phyloP scores from a whole-genome alignment of 1,284 basidiomycete genomes.

The Meira miltonrushii region DNA sequence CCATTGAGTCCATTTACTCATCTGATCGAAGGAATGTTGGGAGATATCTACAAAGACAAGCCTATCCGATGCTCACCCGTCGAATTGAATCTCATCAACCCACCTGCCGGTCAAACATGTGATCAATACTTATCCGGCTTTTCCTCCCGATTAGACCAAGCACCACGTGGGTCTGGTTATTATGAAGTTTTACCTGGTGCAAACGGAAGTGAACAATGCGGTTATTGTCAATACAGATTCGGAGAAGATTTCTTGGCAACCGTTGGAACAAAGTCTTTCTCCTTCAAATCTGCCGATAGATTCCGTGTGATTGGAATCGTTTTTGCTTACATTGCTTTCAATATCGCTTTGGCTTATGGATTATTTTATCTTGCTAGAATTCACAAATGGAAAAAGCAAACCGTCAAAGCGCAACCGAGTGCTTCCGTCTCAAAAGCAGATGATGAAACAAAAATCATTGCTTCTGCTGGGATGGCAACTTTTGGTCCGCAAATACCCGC shows the following conservation, averaged over 20 bases:
- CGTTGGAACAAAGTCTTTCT: conserved; percentile 11
- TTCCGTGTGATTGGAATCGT: conserved; percentile 56
- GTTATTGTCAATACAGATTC: conserved; percentile 58
- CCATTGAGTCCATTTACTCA: conserved; percentile 38
- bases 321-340: conserved; percentile 63
- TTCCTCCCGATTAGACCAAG: conserved; percentile 50
- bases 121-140: conserved; percentile 53
- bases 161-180: too few species aligned
- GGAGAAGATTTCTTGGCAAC: conserved; percentile 59
- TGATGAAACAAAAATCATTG: too few species aligned
- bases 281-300: conserved; percentile 18
- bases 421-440: too few species aligned
- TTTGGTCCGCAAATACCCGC: too few species aligned
- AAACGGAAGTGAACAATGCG: conserved; percentile 51
- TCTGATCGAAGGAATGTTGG: conserved; percentile 58
- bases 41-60: conserved; percentile 73
- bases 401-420: background rate
- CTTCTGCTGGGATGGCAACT: too few species aligned
- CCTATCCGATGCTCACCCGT: conserved; percentile 63
- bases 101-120: conserved; percentile 73
- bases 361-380: conserved; percentile 23
- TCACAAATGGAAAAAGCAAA: conserved; percentile 5
- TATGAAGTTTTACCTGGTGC: background rate
- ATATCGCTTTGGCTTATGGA: conserved; percentile 49
- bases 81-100: conserved; percentile 63